Base-by-base conservation (phyloP, 2,329 filamentous ascomycete species). In the Colletotrichum endophyticum region DNA sequence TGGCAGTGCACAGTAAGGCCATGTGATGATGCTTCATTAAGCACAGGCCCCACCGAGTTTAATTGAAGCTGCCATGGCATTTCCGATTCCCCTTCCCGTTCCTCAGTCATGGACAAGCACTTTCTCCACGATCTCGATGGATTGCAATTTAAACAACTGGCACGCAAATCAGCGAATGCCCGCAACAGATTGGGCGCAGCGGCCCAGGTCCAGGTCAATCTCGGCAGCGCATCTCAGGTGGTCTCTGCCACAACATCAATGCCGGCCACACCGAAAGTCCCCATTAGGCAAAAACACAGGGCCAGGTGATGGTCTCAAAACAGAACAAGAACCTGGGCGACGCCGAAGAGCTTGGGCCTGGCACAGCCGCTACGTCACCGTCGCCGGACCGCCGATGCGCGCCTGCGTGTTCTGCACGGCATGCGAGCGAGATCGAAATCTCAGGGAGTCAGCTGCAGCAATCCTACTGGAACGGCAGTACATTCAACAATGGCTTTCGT, bases 231-330 rank as follows among this genome's bases (percentile, higher is more conserved):
- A 12, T n/a, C 34, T 56, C 56, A 62, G 62, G 71, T 57, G 56
- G 25, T 28, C 69, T 73, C 62, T 57, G 39, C 63, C 36, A 27
- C 36, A 53, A 56, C 5, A 30, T 16, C 53, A 69, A 63, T 63
- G 69, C 73, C 73, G 69, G 73, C 61, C 30, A 67, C 39, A 39
- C 70, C 69, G 69, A 72, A 49, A 30, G 49, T 30, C 30, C 70
- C 44, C 53, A 32, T 57, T 72, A 49, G 39, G 69, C 69, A 36
- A 72, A 16, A 34, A 34, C 36, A 56, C 49, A 66, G 28, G 57
- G 61, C 44, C 69, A 67, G 73, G 49, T 67, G 73, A 75, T 22
- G 69, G 56, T 62, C 61, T 30, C 61, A 34, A 62, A 64, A 39
- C 61, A 61, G 61, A 49, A 49, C 15, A 36, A 16, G 44, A 49